These are phyloP conservation scores for Claviceps fusiformis DNA, from an alignment of 2,329 filamentous ascomycete species.

Conservation along the genomic window DNA sequence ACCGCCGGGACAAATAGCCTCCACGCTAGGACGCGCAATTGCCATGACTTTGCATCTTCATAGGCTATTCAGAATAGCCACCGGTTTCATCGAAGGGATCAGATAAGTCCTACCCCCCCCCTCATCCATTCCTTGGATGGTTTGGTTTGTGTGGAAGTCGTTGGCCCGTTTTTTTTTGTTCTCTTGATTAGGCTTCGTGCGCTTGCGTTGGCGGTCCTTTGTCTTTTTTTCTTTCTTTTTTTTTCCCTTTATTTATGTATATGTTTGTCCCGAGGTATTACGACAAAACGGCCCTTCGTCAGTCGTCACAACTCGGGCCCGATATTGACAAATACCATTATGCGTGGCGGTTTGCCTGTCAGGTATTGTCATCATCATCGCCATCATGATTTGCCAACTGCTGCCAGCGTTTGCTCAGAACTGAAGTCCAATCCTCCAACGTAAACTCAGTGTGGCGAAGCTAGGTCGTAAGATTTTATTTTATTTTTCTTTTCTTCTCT, in stretches of 20 bases:
- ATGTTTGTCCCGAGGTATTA: too few species aligned
- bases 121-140: background rate
- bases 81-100: background rate
- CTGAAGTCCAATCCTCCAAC: background rate
- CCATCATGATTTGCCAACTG: background rate
- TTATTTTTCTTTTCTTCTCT: too few species aligned
- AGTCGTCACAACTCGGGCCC: background rate
- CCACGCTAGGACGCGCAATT: background rate
- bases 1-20: background rate
- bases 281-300: background rate
- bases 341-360: background rate
- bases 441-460: background rate
- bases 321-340: background rate
- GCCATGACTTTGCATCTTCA: background rate
- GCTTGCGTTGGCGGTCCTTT: too few species aligned
- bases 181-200: too few species aligned
- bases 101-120: background rate
- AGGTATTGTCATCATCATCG: background rate
- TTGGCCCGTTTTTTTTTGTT: too few species aligned
- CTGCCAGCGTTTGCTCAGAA: background rate
- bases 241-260: background rate
- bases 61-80: background rate
- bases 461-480: background rate
- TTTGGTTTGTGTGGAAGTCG: too few species aligned
- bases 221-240: background rate